Evolutionary conservation across 2,329 filamentous ascomycete species (phyloP).

Genomic region (Neophaeococcomyces aloes): DNA sequence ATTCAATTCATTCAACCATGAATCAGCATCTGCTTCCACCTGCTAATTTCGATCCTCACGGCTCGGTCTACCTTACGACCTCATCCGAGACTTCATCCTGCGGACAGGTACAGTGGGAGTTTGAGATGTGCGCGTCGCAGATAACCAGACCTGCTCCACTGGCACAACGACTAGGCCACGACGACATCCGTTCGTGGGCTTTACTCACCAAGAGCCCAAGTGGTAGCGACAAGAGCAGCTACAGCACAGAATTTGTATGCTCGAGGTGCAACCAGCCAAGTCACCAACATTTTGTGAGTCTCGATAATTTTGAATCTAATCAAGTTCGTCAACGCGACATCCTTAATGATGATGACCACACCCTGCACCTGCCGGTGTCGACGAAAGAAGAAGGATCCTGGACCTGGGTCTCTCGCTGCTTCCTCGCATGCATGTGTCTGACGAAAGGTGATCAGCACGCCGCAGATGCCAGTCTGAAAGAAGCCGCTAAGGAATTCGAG

Average conservation of each 20-base stretch:
- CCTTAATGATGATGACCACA: slow-evolving; percentile 8
- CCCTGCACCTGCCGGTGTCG: slow-evolving; percentile 15
- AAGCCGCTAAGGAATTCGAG: slow-evolving; percentile 19
- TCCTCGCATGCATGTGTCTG: slow-evolving; percentile 21
- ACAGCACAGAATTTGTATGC: slow-evolving; percentile 14
- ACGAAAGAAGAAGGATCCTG: slow-evolving; percentile 19
- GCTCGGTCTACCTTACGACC: slow-evolving; percentile 1
- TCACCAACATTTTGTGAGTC: slow-evolving; percentile 18
- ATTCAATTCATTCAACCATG: not conserved
- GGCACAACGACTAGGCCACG: slow-evolving; percentile 15
- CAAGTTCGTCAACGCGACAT: slow-evolving; percentile 3
- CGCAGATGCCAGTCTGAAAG: slow-evolving; percentile 13
- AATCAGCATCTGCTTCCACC: not conserved
- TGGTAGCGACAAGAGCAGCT: slow-evolving; percentile 11
- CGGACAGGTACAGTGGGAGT: slow-evolving; percentile 11
- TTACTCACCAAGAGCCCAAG: slow-evolving; percentile 15
- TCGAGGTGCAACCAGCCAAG: slow-evolving; percentile 16
- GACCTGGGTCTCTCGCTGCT: slow-evolving; percentile 21
- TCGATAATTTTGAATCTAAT: slow-evolving; percentile 5
- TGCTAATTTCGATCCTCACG: not conserved
- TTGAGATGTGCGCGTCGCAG: slow-evolving; percentile 19
- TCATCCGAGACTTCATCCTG: slow-evolving; percentile 4
- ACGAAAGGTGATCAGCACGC: slow-evolving; percentile 14
- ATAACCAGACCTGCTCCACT: slow-evolving; percentile 14
- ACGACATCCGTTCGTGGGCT: slow-evolving; percentile 18